Conservation (phyloP, 108 stramenopile species). For the Heterococcus sp. region DNA sequence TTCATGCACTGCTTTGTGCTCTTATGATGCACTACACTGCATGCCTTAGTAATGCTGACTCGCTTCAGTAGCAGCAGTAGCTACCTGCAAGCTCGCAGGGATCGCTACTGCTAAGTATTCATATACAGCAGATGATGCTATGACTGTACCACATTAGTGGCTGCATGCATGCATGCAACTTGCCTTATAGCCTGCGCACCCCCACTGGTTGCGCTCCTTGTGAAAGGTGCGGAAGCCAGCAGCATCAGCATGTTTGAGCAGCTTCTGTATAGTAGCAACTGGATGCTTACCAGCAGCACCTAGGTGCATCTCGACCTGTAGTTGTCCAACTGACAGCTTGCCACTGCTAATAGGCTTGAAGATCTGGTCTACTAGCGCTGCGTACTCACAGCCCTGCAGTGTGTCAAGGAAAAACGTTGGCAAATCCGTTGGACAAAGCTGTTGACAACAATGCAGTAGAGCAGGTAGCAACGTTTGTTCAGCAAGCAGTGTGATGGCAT, state of each 20-base stretch:
- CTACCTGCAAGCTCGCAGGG: too few species aligned
- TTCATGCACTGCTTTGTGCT: too few species aligned
- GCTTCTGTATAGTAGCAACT: background rate
- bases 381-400: background rate
- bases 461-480: too few species aligned
- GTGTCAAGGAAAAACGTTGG: too few species aligned
- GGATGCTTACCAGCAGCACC: background rate
- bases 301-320: background rate
- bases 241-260: conserved; percentile 40
- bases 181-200: conserved; percentile 3
- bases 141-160: background rate
- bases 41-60: too few species aligned
- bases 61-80: too few species aligned
- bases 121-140: background rate
- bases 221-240: conserved; percentile 41
- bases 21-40: too few species aligned
- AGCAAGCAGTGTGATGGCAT: too few species aligned
- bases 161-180: background rate
- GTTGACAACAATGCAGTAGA: too few species aligned
- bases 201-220: conserved; percentile 54
- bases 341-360: background rate
- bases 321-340: background rate
- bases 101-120: background rate
- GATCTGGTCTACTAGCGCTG: background rate
- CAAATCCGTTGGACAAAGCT: too few species aligned